Evolutionary conservation across 2,329 filamentous ascomycete species (phyloP).

Genomic region (Basipetospora chlamydospora): DNA sequence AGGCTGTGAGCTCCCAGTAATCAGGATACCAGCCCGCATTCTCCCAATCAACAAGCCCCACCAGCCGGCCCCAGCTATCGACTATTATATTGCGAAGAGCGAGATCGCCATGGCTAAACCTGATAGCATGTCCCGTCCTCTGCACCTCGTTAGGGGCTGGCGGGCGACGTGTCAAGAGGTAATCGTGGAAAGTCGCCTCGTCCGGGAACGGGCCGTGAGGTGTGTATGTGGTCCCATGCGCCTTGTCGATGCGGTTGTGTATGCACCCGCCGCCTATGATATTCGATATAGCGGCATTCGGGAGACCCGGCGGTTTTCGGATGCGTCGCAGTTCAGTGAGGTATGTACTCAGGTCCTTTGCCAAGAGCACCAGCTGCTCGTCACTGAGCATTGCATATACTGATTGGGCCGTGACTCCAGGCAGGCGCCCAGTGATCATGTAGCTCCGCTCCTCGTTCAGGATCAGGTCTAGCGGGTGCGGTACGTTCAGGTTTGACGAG

Average conservation of each 20-base stretch:
- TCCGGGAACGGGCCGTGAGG: neutral
- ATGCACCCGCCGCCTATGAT: neutral
- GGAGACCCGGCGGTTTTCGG: neutral
- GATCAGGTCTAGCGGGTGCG: neutral
- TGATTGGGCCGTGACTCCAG: neutral
- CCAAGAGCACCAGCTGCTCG: neutral
- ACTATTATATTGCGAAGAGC: constrained; percentile 15
- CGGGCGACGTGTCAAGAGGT: neutral
- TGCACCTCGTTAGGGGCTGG: neutral
- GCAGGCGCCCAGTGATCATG: neutral
- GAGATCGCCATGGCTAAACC: constrained; percentile 12
- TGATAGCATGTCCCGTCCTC: neutral
- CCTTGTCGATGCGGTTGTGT: neutral
- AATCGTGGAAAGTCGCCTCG: neutral
- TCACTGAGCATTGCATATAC: neutral
- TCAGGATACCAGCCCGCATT: constrained; percentile 12
- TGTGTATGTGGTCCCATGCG: neutral
- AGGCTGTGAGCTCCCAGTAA: constrained; percentile 13
- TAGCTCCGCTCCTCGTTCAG: neutral
- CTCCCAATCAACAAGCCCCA: constrained; percentile 15
- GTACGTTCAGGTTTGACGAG: neutral
- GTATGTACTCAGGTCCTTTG: neutral
- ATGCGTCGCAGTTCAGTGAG: neutral
- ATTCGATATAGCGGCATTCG: neutral
- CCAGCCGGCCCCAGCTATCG: constrained; percentile 11